Base-by-base conservation (phyloP, 2,329 filamentous ascomycete genomes). In the Phialophora tarda region DNA sequence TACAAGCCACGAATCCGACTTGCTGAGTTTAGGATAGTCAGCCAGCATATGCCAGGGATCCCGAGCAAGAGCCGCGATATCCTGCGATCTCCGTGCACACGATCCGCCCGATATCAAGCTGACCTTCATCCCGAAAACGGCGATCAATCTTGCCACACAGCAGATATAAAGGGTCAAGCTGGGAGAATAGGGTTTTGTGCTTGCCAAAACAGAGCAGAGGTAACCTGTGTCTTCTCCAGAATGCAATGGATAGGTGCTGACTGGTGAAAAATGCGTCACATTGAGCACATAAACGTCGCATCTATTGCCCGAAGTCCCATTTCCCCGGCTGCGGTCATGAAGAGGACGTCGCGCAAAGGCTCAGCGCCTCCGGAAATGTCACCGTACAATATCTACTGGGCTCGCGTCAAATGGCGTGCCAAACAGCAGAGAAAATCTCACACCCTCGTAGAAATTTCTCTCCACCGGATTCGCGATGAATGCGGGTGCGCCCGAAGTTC, bases 1-100 rank as follows among this genome's bases (percentile, higher is more conserved):
- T 26, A 5, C 14, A 24, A 17, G 21, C 48, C 48, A 51, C 23
- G 24, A 51, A 28, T 1, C 21, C 2, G 10, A 51, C n/a, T 21
- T n/a, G 10, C 24, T 24, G 48, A 51, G 24, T 51, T 51, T 51
- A 51, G n/a, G n/a, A n/a, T n/a, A n/a, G 48, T 51, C 21, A 51
- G 48, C 48, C 21, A 51, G 48, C 14, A 12, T 4, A 8, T 51
- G 23, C 48, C 21, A 55, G 8, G 28, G 53, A n/a, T 11, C 4
- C 24, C 24, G 53, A 34, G 5, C 53, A 21, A n/a, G 28, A 34
- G 53, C 53, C 28, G 28, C 53, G 53, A n/a, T 34, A 8, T 10
- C n/a, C 24, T n/a, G 53, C n/a, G 23, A 6, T 55, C 26, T 55
- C 53, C 53, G 6, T 17, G 28, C 14, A 28, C 5, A n/a, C 14